Percentiles rank a stretch among this genome's conserved stretches.
These are phyloP conservation scores for Podospora comata DNA, from an alignment of 495 filamentous ascomycete genomes.

Conservation along the genomic window DNA sequence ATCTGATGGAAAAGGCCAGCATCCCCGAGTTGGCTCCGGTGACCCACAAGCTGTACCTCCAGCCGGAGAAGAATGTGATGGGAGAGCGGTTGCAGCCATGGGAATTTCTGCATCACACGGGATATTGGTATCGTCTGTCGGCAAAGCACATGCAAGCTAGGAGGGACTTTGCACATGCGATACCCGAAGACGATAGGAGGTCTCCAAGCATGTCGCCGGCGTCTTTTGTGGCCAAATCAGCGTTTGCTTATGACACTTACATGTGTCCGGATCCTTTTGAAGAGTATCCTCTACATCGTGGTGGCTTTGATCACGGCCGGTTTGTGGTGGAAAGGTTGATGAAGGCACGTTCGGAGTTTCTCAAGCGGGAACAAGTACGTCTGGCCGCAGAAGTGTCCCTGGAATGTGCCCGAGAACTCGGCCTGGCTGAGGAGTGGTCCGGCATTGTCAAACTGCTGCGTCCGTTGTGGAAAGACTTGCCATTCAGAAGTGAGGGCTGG, in stretches of 20 bases:
- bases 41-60: constrained; percentile 47
- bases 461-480: constrained; percentile 68
- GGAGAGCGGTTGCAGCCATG: constrained; percentile 69
- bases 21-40: constrained; percentile 43
- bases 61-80: constrained; percentile 65
- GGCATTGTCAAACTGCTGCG: constrained; percentile 64
- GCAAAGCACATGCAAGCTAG: constrained; percentile 63
- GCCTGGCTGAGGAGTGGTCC: constrained; percentile 58
- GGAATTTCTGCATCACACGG: constrained; percentile 80
- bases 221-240: constrained; percentile 62
- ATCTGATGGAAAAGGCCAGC: constrained; percentile 65
- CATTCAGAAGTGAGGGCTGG: constrained; percentile 80
- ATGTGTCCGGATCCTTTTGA: constrained; percentile 73
- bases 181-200: constrained; percentile 70
- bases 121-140: constrained; percentile 78
- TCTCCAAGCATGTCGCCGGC: constrained; percentile 65
- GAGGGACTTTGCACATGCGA: constrained; percentile 58
- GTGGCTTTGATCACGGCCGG: constrained; percentile 60
- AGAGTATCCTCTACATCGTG: constrained; percentile 59
- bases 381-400: constrained; percentile 66
- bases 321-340: constrained; percentile 60
- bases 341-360: constrained; percentile 63
- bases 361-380: constrained; percentile 58
- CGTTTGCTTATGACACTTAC: constrained; percentile 78
- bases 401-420: constrained; percentile 65